Base-by-base conservation (phyloP, 2,329 filamentous ascomycete genomes). In the Neopestalotiopsis sp. region DNA sequence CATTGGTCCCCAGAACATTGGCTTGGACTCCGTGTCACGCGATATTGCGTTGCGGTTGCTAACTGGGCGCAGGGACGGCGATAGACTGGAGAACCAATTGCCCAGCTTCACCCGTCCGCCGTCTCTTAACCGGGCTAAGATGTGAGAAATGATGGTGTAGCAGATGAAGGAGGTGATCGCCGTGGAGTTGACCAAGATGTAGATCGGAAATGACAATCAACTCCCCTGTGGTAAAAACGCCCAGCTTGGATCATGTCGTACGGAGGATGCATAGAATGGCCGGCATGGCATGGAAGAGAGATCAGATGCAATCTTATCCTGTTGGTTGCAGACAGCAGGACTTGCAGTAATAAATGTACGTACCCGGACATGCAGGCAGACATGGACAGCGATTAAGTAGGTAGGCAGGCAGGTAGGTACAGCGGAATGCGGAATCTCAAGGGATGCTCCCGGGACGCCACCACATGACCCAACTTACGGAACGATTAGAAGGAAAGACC, bases 381-480 rank as follows among this genome's bases (percentile, higher is more conserved):
- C 34, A 28, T 38, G 34, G 34, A 38, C 34, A 7, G 34, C 34
- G 6, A 10, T 7, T 7, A 10, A 38, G 6, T 38, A 38, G 34
- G 34, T 38, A 10, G 6, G 6, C 2, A 38, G 34, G 34, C 10
- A 38, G 6, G 6, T 38, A 38, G 34, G 34, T 38, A 38, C 34
- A 7, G 34, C 34, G 34, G 45, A 52, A 52, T 17, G 45, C 45
- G 45, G 45, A 52, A 52, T 52, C 45, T 10, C 45, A 14, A 52
- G 45, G 24, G 45, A 52, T 52, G 45, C 45, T 52, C 45, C 45
- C 45, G 45, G 45, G 45, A 20, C 17, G 17, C 45, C 7, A 17
- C 59, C 59, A 62, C 34, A 34, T 62, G 59, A 62, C 59, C 32
- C 45, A 52, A 38, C 59, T 28, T 28, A 30, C 30, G 34, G 28